Evolutionary conservation across 1,139 yeast genomes (phyloP).

Genomic region (Candida sanyaensis): DNA sequence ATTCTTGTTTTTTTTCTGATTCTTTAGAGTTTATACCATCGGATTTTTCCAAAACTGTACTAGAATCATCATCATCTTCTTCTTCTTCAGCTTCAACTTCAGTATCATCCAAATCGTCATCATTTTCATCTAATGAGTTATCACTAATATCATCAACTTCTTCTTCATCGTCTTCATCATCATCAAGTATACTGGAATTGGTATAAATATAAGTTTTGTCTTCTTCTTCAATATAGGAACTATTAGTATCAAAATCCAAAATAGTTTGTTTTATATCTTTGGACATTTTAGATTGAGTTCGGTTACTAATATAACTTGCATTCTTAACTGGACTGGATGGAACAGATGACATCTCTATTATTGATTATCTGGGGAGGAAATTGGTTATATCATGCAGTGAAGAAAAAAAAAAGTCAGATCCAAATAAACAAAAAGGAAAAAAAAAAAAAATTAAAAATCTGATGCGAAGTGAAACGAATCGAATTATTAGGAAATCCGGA

Average conservation of each 20-base stretch:
- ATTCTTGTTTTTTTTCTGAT: not conserved
- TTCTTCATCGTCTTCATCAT: constrained; percentile 17
- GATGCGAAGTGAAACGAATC: not conserved
- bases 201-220: constrained; percentile 36
- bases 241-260: constrained; percentile 25
- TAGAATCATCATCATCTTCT: constrained; percentile 12
- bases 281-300: constrained; percentile 5
- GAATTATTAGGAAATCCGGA: not conserved
- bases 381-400: not conserved
- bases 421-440: not conserved
- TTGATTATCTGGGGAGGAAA: not conserved
- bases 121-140: constrained; percentile 3
- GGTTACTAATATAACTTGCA: not conserved
- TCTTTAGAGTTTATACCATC: constrained; percentile 1
- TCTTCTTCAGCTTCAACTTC: constrained; percentile 6
- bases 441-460: not conserved
- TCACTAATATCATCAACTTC: constrained; percentile 12
- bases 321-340: constrained; percentile 1
- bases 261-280: constrained; percentile 20
- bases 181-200: constrained; percentile 22
- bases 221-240: constrained; percentile 39
- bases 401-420: not conserved
- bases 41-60: constrained; percentile 6
- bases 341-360: not conserved
- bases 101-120: constrained; percentile 3